Conservation (phyloP, 441 rosid species). For the Metrosideros polymorpha region DNA sequence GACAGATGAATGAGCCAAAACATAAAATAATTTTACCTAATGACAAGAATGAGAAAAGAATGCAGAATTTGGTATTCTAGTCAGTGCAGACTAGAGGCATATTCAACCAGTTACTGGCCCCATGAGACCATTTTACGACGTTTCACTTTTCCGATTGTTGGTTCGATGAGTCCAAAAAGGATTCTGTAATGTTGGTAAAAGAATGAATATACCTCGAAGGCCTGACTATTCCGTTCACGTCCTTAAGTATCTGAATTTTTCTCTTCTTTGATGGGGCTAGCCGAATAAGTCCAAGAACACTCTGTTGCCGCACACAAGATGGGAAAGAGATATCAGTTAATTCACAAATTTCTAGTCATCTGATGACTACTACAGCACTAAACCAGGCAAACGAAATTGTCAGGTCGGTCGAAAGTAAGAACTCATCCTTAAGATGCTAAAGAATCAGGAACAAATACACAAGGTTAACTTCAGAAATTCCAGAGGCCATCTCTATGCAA, state of each 20-base stretch:
- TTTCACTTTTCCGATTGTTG: background rate
- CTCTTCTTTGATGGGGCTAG: slow-evolving; percentile 65
- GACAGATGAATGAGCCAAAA: background rate
- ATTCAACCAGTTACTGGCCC: background rate
- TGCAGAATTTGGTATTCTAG: background rate
- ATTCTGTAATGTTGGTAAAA: background rate
- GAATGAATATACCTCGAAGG: slow-evolving; percentile 60
- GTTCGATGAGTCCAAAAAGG: background rate
- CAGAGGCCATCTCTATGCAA: background rate
- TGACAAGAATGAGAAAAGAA: background rate
- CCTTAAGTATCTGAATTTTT: slow-evolving; percentile 52
- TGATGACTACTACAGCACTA: background rate
- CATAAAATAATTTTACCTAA: background rate
- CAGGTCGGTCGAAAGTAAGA: background rate
- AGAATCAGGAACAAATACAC: background rate
- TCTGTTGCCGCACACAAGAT: slow-evolving; percentile 15
- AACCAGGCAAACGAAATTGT: background rate
- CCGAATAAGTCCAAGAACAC: slow-evolving; percentile 39
- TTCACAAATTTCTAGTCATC: background rate
- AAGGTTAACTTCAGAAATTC: background rate
- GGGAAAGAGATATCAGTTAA: background rate
- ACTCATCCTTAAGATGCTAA: background rate
- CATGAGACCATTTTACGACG: background rate
- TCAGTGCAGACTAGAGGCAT: background rate
- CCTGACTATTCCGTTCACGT: slow-evolving; percentile 53